These are phyloP conservation scores for Yamadazyma sp. DNA, from an alignment of 805 yeast species.

Conservation along the genomic window DNA sequence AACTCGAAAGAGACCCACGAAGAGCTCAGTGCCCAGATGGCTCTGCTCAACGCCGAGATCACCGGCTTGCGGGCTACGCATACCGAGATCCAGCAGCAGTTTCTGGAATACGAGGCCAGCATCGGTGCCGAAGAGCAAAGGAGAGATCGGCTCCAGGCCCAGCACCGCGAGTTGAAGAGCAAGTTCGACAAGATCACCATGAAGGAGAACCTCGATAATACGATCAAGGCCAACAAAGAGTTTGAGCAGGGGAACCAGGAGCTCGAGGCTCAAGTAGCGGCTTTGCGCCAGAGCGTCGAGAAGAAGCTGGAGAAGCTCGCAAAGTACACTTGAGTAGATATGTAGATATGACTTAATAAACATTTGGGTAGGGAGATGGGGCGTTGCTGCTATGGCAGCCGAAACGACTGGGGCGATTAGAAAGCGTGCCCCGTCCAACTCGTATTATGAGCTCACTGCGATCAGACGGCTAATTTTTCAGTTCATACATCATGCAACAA, in stretches of 20 bases:
- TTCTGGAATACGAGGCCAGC: slow-evolving; percentile 24
- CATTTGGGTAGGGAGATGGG: not conserved
- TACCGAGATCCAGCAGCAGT: slow-evolving; percentile 36
- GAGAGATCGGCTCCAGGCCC: slow-evolving; percentile 18
- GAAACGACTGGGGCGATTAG: no score
- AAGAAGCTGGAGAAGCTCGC: slow-evolving; percentile 26
- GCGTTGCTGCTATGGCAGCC: no score
- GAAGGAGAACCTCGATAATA: slow-evolving; percentile 38
- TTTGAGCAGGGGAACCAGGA: slow-evolving; percentile 33
- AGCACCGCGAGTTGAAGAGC: slow-evolving; percentile 20
- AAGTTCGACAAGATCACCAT: slow-evolving; percentile 33
- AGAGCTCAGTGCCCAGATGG: slow-evolving; percentile 28
- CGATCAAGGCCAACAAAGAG: slow-evolving; percentile 42
- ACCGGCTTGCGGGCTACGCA: slow-evolving; percentile 34
- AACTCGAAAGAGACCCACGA: slow-evolving; percentile 39
- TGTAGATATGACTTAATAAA: not conserved
- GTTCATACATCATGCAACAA: slow-evolving; percentile 2
- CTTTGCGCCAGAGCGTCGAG: slow-evolving; percentile 24
- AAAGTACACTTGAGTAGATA: slow-evolving; percentile 3
- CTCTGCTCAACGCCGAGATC: slow-evolving; percentile 28
- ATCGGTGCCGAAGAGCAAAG: slow-evolving; percentile 21
- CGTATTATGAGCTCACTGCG: no score
- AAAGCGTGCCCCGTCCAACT: no score
- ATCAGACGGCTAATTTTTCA: not conserved
- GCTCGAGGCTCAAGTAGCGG: slow-evolving; percentile 33